These are phyloP conservation scores for Umbelopsis sp. DNA, from an alignment of 192 early-diverging fungal species.

Conservation along the genomic window DNA sequence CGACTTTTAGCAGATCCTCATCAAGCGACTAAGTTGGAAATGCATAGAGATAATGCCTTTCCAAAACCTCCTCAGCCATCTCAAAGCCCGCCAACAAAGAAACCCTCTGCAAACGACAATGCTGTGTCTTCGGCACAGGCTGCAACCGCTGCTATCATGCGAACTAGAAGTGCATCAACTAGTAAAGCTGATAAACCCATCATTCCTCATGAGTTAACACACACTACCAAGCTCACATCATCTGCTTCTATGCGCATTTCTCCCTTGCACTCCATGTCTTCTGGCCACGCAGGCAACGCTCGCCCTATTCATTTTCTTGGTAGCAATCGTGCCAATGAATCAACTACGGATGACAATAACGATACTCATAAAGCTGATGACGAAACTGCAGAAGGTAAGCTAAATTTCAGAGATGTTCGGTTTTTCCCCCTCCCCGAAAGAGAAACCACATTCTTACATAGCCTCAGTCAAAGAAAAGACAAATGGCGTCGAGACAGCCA, in stretches of 20 bases:
- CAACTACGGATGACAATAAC: not conserved
- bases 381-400: too few species aligned
- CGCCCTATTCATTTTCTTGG: conserved; percentile 13
- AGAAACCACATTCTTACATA: too few species aligned
- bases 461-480: not conserved
- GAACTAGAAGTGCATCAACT: conserved; percentile 7
- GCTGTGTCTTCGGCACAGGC: not conserved
- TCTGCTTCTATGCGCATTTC: conserved; percentile 8
- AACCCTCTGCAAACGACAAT: not conserved
- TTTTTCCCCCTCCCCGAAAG: too few species aligned
- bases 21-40: not conserved
- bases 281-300: not conserved
- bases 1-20: conserved; percentile 16
- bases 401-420: too few species aligned
- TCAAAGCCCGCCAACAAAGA: not conserved
- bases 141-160: not conserved
- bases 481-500: not conserved
- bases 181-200: not conserved
- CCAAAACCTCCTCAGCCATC: not conserved
- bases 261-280: not conserved
- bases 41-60: conserved; percentile 3
- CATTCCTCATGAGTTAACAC: not conserved
- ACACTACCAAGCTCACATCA: not conserved
- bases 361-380: too few species aligned
- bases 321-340: not conserved